phyloP scores from a whole-genome alignment of 345 rosid genomes.

The Eucalyptus pauciflora region DNA sequence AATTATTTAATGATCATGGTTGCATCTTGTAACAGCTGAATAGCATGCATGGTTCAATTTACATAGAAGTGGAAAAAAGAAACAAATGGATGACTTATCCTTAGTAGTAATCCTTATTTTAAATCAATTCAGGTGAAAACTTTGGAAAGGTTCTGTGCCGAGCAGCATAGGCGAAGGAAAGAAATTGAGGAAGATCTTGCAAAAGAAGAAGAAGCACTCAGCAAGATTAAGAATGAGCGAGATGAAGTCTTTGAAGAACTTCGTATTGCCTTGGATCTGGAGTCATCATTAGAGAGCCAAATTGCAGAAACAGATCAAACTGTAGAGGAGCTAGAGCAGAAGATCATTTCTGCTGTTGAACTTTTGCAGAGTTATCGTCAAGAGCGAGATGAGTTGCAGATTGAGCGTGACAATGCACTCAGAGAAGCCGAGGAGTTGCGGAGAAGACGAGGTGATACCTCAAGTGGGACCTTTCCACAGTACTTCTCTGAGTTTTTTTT shows the following conservation, averaged over 20 bases:
- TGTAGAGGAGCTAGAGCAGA: conserved; percentile 55
- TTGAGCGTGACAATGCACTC: conserved; percentile 69
- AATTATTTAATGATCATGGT: not conserved
- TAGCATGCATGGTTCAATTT: not conserved
- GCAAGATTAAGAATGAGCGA: conserved; percentile 27
- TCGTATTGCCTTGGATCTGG: conserved; percentile 26
- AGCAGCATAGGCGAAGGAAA: conserved; percentile 60
- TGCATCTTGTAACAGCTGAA: not conserved
- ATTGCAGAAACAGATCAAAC: conserved; percentile 39
- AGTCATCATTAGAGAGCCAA: conserved; percentile 35
- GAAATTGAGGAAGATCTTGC: conserved; percentile 51
- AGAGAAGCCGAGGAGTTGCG: conserved; percentile 77
- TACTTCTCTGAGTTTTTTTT: conserved; percentile 58
- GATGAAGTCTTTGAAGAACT: conserved; percentile 42
- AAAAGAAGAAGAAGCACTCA: conserved; percentile 47
- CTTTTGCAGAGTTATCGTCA: conserved; percentile 48
- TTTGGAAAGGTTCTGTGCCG: conserved; percentile 38
- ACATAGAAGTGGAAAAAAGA: not conserved
- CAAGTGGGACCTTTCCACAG: conserved; percentile 27
- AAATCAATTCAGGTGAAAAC: conserved; percentile 32
- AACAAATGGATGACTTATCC: not conserved
- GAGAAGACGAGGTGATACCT: conserved; percentile 41
- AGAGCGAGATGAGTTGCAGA: conserved; percentile 60
- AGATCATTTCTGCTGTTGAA: conserved; percentile 71
- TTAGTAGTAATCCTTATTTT: not conserved